Conservation (phyloP, 352 stramenopile species). For the Globisporangium paroecandrum region DNA sequence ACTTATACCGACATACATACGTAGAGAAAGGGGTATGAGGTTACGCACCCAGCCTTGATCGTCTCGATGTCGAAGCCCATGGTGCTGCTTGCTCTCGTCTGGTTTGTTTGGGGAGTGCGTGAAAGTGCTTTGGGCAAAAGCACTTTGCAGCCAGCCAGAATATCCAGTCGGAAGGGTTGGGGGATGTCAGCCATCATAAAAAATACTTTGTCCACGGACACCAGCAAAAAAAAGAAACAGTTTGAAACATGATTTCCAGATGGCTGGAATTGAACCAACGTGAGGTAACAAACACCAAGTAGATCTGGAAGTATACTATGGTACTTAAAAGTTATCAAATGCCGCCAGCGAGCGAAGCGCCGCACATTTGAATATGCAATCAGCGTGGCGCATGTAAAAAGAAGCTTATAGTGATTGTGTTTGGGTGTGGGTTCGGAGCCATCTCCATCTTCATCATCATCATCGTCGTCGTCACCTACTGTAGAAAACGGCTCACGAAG, state of each 20-base stretch:
- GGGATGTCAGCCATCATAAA: neutral
- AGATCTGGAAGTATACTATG: neutral
- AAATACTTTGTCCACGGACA: neutral
- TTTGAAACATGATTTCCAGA: neutral
- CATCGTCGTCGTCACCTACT: neutral
- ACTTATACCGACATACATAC: neutral
- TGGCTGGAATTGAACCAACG: neutral
- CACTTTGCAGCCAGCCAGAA: neutral
- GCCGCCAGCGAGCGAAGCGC: neutral
- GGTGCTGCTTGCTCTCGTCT: slow-evolving; percentile 1
- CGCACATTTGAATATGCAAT: neutral
- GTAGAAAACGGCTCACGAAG: neutral
- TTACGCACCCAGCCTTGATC: slow-evolving; percentile 60
- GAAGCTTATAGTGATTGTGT: neutral
- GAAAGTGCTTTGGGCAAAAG: neutral
- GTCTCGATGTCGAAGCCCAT: slow-evolving; percentile 50
- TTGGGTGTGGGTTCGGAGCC: neutral
- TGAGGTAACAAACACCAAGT: neutral
- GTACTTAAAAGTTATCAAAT: slow-evolving; percentile 1
- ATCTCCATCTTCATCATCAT: neutral
- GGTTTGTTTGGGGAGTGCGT: slow-evolving; percentile 4
- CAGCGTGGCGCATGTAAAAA: neutral
- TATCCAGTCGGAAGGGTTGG: neutral
- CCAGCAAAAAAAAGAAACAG: neutral
- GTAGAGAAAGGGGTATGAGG: neutral